Percentiles rank a stretch among this genome's conserved stretches.
phyloP scores from a whole-genome alignment of 345 rosid species.

The Syzygium grande region DNA sequence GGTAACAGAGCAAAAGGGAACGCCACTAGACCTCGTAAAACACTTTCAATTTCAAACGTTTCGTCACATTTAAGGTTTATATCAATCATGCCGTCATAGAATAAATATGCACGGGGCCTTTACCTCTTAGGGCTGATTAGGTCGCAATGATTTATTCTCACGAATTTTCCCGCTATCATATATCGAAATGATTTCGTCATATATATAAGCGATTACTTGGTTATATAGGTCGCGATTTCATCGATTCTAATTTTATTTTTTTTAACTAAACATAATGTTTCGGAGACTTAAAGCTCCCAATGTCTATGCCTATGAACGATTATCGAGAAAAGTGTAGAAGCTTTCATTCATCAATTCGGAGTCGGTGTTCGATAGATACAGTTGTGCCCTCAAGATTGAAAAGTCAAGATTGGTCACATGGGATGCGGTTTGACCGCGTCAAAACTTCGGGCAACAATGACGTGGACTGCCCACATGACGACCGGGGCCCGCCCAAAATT shows the following conservation, averaged over 20 bases:
- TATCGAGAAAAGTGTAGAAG: neutral
- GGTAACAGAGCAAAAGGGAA: neutral
- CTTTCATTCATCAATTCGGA: neutral
- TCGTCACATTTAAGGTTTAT: neutral
- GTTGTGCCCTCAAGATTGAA: neutral
- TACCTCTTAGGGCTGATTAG: neutral
- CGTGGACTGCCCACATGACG: neutral
- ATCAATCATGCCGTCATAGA: neutral
- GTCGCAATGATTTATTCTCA: neutral
- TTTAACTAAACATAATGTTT: neutral
- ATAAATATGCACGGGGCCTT: neutral
- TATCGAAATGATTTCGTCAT: too few relatives aligned
- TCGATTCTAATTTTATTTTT: neutral
- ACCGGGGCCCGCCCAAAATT: neutral
- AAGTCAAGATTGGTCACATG: neutral
- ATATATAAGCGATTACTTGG: neutral
- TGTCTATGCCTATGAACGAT: neutral
- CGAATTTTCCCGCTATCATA: neutral
- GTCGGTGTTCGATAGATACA: neutral
- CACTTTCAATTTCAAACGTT: neutral
- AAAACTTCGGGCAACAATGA: neutral
- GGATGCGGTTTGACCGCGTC: neutral
- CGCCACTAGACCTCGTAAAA: neutral
- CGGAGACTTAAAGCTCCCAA: neutral
- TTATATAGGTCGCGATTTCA: neutral